Percentiles rank a stretch among this genome's conserved stretches.
Conservation (phyloP, 495 filamentous ascomycete genomes). For the Pyrenula massariospora region DNA sequence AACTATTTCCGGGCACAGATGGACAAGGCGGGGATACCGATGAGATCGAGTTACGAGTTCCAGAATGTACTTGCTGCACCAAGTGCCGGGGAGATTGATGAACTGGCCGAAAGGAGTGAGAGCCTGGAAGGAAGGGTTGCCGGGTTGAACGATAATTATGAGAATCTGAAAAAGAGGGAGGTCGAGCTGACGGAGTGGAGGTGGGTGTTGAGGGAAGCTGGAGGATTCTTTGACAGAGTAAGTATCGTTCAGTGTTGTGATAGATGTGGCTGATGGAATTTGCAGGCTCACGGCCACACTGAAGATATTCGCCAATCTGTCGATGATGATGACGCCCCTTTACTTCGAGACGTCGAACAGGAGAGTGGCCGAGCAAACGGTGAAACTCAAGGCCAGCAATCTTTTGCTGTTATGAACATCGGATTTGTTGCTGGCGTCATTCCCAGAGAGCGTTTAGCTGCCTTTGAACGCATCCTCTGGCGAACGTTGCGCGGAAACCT, state of each 20-base stretch:
- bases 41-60: slow-evolving; percentile 77
- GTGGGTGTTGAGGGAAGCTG: slow-evolving; percentile 90
- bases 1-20: slow-evolving; percentile 92
- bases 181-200: slow-evolving; percentile 96
- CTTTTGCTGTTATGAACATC: slow-evolving; percentile 93
- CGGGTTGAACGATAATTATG: slow-evolving; percentile 92
- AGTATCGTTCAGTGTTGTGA: slow-evolving; percentile 12
- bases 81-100: slow-evolving; percentile 86
- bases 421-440: slow-evolving; percentile 99
- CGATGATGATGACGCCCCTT: slow-evolving; percentile 71
- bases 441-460: slow-evolving; percentile 78
- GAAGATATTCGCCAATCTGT: slow-evolving; percentile 90
- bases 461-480: slow-evolving; percentile 97
- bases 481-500: slow-evolving; percentile 92
- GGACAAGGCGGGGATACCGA: slow-evolving; percentile 76
- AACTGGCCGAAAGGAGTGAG: slow-evolving; percentile 82
- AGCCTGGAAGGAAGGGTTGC: slow-evolving; percentile 83
- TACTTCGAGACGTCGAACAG: slow-evolving; percentile 81
- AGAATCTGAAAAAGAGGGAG: slow-evolving; percentile 93
- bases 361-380: slow-evolving; percentile 48
- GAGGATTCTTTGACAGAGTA: slow-evolving; percentile 88
- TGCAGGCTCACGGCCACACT: slow-evolving; percentile 75
- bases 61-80: slow-evolving; percentile 74
- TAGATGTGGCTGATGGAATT: slow-evolving; percentile 10
- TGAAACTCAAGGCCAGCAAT: slow-evolving; percentile 62